These are phyloP conservation scores for Debaryomyces coudertii DNA, from an alignment of 1,139 yeast genomes.

Conservation along the genomic window DNA sequence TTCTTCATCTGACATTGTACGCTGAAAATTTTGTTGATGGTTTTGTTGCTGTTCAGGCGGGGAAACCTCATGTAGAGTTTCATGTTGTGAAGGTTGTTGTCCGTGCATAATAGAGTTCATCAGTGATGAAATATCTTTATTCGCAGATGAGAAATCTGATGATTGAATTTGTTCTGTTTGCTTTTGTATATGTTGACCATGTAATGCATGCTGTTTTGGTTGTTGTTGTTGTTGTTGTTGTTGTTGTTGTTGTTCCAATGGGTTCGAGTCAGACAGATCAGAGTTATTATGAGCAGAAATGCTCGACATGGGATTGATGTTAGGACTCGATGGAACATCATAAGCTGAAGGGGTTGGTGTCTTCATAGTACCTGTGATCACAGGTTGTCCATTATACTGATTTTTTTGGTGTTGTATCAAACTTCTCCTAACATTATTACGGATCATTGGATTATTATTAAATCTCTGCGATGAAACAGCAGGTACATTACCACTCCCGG, in stretches of 20 bases:
- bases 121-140: neutral
- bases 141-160: neutral
- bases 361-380: slow-evolving; percentile 20
- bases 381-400: slow-evolving; percentile 11
- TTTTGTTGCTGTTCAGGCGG: slow-evolving; percentile 14
- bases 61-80: slow-evolving; percentile 13
- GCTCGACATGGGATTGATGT: slow-evolving; percentile 32
- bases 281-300: slow-evolving; percentile 37
- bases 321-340: slow-evolving; percentile 49
- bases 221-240: slow-evolving; percentile 12
- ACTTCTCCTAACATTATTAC: slow-evolving; percentile 16
- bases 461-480: slow-evolving; percentile 15
- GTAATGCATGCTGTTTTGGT: too few relatives aligned
- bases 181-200: slow-evolving; percentile 11
- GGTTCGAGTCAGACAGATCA: slow-evolving; percentile 47
- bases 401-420: slow-evolving; percentile 19
- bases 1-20: slow-evolving; percentile 63
- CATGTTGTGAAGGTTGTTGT: slow-evolving; percentile 7
- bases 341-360: slow-evolving; percentile 50
- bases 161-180: slow-evolving; percentile 5
- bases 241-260: slow-evolving; percentile 15
- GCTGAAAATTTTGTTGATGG: slow-evolving; percentile 18
- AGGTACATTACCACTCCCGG: slow-evolving; percentile 7
- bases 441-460: slow-evolving; percentile 11
- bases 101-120: neutral